Conservation (phyloP, 2,329 filamentous ascomycete genomes). For the Fusarium palustre region DNA sequence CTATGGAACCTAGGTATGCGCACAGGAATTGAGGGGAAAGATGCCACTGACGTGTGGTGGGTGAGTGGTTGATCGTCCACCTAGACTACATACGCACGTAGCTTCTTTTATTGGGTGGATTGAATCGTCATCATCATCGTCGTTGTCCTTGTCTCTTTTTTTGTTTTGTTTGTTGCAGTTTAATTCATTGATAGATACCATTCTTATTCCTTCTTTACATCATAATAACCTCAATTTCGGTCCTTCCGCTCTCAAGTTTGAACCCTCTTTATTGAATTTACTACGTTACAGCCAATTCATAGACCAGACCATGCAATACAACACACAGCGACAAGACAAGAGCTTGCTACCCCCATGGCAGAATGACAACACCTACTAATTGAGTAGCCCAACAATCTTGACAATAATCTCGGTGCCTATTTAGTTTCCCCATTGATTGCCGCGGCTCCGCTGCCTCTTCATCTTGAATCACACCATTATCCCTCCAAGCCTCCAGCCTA, state of each 20-base stretch:
- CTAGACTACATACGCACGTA: background rate
- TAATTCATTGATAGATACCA: background rate
- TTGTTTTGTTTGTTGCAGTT: background rate
- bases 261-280: background rate
- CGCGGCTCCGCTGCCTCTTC: slow-evolving; percentile 20
- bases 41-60: slow-evolving; percentile 30
- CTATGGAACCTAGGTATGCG: too few species aligned
- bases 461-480: slow-evolving; percentile 13
- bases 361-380: slow-evolving; percentile 10
- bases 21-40: slow-evolving; percentile 23
- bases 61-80: slow-evolving; percentile 23
- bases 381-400: background rate
- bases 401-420: slow-evolving; percentile 34
- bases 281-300: slow-evolving; percentile 1
- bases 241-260: slow-evolving; percentile 15
- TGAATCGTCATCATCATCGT: slow-evolving; percentile 16
- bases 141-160: background rate
- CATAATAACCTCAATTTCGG: slow-evolving; percentile 13
- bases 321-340: background rate
- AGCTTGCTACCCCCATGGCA: background rate
- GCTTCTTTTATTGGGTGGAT: background rate
- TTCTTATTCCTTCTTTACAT: slow-evolving; percentile 1
- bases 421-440: slow-evolving; percentile 25
- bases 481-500: background rate
- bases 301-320: background rate